Base-by-base conservation (phyloP, 1,284 basidiomycete genomes). In the Cystobasidiaceae sp. region DNA sequence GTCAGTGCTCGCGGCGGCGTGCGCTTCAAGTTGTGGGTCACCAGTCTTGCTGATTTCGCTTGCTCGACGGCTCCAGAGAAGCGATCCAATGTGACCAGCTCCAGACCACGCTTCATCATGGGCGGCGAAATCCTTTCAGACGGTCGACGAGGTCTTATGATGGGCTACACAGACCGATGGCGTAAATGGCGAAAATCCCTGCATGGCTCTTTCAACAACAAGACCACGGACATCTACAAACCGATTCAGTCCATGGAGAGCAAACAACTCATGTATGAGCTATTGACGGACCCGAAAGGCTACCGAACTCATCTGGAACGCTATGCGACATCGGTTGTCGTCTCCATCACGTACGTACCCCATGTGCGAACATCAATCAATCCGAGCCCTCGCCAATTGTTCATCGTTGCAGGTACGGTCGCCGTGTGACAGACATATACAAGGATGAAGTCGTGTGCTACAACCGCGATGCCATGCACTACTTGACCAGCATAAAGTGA, bases 101-200 rank as follows among this genome's bases (percentile, higher is more conserved):
- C 80, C 65, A 77, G 82, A 8, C 82, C 82, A 17, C 77, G 81
- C 11, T 82, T 81, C 60, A 78, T 83, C 30, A 78, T 83, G 44
- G 74, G 74, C 71, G 75, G 68, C 58, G 80, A 82, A 68, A 81
- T 83, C 45, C 73, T 83, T 4, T 82, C 81, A 0, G 77, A 80
- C 59, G 80, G 81, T 62, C 77, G 74, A 68, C 79, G 82, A 19
- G 81, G 82, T 0, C 72, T 83, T 11, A 80, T 83, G 81, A 76
- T 80, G 13, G 78, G 79, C 0, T 79, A 81, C 64, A 77, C 77
- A 37, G 79, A 81, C 7, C 68, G 69, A 4, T 83, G 82, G 82
- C 75, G 81, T 17, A 79, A 76, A 71, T 83, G 81, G 80, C 78
- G 82, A 13, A 82, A 80, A 75, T 81, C 81, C 27, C 76, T 83